These are phyloP conservation scores for Sanghuangporus sanghuang DNA, from an alignment of 1,284 basidiomycete genomes.

Conservation along the genomic window DNA sequence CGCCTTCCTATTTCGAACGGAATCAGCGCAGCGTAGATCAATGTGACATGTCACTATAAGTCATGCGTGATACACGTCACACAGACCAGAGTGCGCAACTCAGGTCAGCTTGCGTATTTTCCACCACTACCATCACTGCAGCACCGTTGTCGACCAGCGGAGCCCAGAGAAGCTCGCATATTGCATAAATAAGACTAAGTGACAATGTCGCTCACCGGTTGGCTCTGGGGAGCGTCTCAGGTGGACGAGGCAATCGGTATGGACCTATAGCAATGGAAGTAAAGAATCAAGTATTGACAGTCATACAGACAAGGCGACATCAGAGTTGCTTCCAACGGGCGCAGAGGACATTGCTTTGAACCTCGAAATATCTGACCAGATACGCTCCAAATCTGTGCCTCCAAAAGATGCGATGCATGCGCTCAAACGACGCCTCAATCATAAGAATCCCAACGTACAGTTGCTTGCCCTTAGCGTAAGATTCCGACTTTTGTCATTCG, in stretches of 20 bases:
- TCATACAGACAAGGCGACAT: slow-evolving; percentile 80
- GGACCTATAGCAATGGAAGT: slow-evolving; percentile 22
- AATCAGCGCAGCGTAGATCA: neutral
- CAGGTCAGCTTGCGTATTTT: neutral
- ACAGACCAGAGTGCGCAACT: neutral
- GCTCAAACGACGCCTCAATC: slow-evolving; percentile 81
- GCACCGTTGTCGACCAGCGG: neutral
- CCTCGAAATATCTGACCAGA: slow-evolving; percentile 95
- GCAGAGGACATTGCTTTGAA: slow-evolving; percentile 90
- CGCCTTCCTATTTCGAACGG: neutral
- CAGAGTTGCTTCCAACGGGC: slow-evolving; percentile 77
- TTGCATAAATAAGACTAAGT: neutral
- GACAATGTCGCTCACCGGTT: slow-evolving; percentile 43
- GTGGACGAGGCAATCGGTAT: slow-evolving; percentile 73
- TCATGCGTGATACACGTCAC: neutral
- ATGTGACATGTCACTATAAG: neutral
- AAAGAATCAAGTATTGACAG: slow-evolving; percentile 3
- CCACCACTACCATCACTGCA: neutral
- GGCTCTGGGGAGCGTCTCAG: slow-evolving; percentile 74
- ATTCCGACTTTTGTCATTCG: slow-evolving; percentile 20
- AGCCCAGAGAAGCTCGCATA: too few relatives aligned
- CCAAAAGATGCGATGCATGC: slow-evolving; percentile 88
- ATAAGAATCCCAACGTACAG: slow-evolving; percentile 97
- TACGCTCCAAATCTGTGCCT: slow-evolving; percentile 85
- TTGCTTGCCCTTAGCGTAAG: slow-evolving; percentile 80